Conservation (phyloP, 2,329 filamentous ascomycete species). For the Colletotrichum godetiae region DNA sequence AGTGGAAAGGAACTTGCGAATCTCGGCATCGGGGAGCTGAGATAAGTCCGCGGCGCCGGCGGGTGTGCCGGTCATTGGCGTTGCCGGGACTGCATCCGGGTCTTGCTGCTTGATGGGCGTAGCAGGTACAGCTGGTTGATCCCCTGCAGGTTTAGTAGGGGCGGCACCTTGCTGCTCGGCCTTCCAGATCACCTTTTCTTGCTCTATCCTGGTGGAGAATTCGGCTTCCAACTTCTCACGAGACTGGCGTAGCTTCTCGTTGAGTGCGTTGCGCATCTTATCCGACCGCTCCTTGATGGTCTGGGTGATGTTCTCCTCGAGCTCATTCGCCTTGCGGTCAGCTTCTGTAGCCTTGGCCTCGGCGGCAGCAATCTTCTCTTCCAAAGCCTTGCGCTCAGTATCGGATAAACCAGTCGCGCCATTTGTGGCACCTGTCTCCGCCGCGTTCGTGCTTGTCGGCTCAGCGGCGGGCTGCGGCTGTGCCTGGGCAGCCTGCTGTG, state of each 20-base stretch:
- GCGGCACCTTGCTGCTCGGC: conserved; percentile 58
- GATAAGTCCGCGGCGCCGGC: conserved; percentile 52
- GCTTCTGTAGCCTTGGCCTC: conserved; percentile 73
- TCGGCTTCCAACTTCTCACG: conserved; percentile 58
- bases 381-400: conserved; percentile 69
- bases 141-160: conserved; percentile 36
- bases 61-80: conserved; percentile 46
- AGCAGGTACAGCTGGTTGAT: conserved; percentile 41
- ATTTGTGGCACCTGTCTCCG: conserved; percentile 15
- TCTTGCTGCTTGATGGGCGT: conserved; percentile 54
- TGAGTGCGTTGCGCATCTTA: conserved; percentile 75
- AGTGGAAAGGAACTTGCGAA: conserved; percentile 66
- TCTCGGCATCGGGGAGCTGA: conserved; percentile 64
- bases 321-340: conserved; percentile 71
- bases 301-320: conserved; percentile 71
- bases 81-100: conserved; percentile 47
- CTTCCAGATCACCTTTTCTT: conserved; percentile 71
- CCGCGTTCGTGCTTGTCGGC: not conserved
- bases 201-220: conserved; percentile 69
- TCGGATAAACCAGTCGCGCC: conserved; percentile 56
- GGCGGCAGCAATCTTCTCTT: conserved; percentile 67
- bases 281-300: conserved; percentile 75
- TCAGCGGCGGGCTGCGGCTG: conserved; percentile 34
- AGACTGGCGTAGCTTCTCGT: conserved; percentile 77
- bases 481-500: conserved; percentile 40